Evolutionary conservation across 306 rosid species (phyloP).

Genomic region (Canavalia ensiformis): DNA sequence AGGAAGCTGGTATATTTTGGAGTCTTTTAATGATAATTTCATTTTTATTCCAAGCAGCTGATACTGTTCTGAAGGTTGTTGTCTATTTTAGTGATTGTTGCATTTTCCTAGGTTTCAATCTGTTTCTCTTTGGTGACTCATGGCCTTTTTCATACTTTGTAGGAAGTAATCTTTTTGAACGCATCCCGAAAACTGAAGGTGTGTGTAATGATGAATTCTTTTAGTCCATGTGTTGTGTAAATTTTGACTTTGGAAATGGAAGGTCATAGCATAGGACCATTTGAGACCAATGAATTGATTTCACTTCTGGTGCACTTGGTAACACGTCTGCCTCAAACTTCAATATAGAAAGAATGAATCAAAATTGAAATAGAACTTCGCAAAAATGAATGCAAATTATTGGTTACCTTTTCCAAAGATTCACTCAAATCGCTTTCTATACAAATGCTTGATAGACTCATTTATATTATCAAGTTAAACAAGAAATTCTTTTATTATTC

Average conservation of each 20-base stretch:
- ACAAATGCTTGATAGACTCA: conserved; percentile 13
- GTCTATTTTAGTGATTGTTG: conserved; percentile 44
- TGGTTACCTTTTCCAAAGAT: conserved; percentile 14
- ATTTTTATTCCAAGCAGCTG: conserved; percentile 92
- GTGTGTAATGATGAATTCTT: conserved; percentile 27
- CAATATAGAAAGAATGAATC: background rate
- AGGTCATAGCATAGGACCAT: conserved; percentile 7
- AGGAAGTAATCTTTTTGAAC: conserved; percentile 82
- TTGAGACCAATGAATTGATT: conserved; percentile 15
- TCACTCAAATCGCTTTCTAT: conserved; percentile 5
- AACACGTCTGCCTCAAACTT: conserved; percentile 28
- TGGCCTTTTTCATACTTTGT: conserved; percentile 52
- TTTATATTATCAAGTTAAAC: conserved; percentile 30
- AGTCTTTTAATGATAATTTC: conserved; percentile 84
- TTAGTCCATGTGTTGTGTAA: conserved; percentile 35
- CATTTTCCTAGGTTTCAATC: conserved; percentile 42
- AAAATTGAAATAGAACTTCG: conserved; percentile 27
- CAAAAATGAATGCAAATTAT: conserved; percentile 7
- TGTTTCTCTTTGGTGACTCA: conserved; percentile 47
- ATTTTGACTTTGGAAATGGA: conserved; percentile 24
- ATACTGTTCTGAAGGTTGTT: conserved; percentile 85
- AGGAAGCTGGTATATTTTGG: conserved; percentile 88
- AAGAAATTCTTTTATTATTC: conserved; percentile 3
- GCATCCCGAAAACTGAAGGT: conserved; percentile 77
- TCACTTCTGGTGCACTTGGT: conserved; percentile 20